A percentile compares a stretch with the other conserved stretches of the same genome.
Evolutionary conservation across 345 rosid genomes (phyloP).

Genomic region (Citrus glauca): DNA sequence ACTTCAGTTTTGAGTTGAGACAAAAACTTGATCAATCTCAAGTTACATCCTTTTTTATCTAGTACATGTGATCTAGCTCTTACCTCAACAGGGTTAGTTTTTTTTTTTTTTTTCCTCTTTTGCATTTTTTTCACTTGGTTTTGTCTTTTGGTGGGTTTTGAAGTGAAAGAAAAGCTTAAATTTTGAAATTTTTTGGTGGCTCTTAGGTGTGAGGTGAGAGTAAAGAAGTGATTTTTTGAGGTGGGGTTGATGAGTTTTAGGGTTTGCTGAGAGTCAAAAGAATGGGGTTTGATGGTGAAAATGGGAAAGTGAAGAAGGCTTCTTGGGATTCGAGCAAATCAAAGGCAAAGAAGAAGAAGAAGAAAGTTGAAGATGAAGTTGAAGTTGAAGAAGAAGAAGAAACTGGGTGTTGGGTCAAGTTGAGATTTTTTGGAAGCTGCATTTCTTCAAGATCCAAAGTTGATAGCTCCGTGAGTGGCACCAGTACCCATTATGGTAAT

Average conservation of each 20-base stretch:
- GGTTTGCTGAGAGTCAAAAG: slow-evolving; percentile 23
- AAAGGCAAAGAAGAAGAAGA: slow-evolving; percentile 49
- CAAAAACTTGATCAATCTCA: slow-evolving; percentile 11
- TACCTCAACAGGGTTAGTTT: not conserved
- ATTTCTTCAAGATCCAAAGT: slow-evolving; percentile 75
- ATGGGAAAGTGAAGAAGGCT: slow-evolving; percentile 34
- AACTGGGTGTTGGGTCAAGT: slow-evolving; percentile 68
- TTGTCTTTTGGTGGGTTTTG: not conserved
- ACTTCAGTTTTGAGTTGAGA: slow-evolving; percentile 6
- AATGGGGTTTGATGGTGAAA: slow-evolving; percentile 38
- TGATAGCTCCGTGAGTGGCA: slow-evolving; percentile 62
- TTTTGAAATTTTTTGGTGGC: slow-evolving; percentile 8
- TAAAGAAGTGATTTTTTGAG: slow-evolving; percentile 17
- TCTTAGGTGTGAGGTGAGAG: not conserved
- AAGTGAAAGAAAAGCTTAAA: not conserved
- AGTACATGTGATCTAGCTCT: slow-evolving; percentile 16
- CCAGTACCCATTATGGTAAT: slow-evolving; percentile 43
- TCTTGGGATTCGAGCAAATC: slow-evolving; percentile 38
- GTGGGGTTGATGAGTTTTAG: slow-evolving; percentile 26
- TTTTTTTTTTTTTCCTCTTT: not conserved
- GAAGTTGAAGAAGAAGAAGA: slow-evolving; percentile 30
- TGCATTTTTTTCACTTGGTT: not conserved
- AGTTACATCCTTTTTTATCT: not conserved
- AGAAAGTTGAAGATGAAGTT: slow-evolving; percentile 29
- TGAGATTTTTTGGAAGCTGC: slow-evolving; percentile 56